Conservation (phyloP, 495 filamentous ascomycete species). For the Trichoderma erinaceum region DNA sequence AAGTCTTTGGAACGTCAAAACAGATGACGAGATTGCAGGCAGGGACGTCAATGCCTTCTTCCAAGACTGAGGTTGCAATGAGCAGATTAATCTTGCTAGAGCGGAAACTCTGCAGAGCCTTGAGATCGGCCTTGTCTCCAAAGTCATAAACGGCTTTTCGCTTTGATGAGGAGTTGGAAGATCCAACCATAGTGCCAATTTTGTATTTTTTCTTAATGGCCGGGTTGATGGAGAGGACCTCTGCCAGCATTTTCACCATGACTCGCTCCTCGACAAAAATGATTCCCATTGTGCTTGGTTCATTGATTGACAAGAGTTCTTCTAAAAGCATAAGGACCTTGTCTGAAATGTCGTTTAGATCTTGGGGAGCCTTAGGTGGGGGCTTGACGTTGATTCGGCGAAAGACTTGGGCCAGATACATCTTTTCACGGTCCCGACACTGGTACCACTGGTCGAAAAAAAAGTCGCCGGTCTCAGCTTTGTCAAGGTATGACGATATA, state of each 20-base stretch:
- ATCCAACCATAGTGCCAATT: constrained; percentile 67
- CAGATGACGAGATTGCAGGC: constrained; percentile 85
- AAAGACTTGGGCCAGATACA: constrained; percentile 54
- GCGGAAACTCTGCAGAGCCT: constrained; percentile 64
- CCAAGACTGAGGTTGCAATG: constrained; percentile 75
- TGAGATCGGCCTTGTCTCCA: constrained; percentile 46
- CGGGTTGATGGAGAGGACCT: constrained; percentile 59
- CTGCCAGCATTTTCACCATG: constrained; percentile 59
- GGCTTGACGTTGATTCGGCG: constrained; percentile 34
- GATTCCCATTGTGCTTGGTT: constrained; percentile 54
- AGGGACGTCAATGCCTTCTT: constrained; percentile 88
- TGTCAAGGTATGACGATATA: constrained; percentile 41
- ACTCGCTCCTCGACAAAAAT: constrained; percentile 74
- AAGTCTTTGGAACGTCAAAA: constrained; percentile 65
- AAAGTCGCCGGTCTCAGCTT: constrained; percentile 26
- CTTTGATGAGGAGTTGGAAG: constrained; percentile 43
- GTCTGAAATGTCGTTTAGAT: constrained; percentile 33
- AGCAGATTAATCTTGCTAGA: constrained; percentile 67
- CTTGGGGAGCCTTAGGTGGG: constrained; percentile 22
- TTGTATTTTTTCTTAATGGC: constrained; percentile 49
- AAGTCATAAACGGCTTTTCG: constrained; percentile 58
- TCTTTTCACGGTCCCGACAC: constrained; percentile 44
- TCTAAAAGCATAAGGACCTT: constrained; percentile 53
- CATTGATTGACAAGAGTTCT: constrained; percentile 42
- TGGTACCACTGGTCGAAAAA: constrained; percentile 33